Evolutionary conservation across 2,329 filamentous ascomycete genomes (phyloP).

Genomic region (Rhinocladiella mackenziei): DNA sequence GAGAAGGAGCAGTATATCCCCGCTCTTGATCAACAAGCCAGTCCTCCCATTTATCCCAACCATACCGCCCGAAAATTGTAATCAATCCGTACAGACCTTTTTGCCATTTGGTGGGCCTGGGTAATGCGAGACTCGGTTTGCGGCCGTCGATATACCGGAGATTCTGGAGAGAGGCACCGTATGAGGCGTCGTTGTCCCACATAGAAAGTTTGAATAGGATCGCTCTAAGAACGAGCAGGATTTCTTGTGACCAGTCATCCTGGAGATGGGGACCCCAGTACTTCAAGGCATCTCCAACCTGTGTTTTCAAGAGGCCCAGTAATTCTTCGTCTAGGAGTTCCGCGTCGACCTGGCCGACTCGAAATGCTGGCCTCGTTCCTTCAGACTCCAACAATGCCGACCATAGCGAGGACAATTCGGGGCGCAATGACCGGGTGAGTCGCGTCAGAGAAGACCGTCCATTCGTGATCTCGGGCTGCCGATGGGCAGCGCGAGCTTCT

Average conservation of each 20-base stretch:
- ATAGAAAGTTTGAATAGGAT: conserved; percentile 90
- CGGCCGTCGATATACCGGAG: conserved; percentile 85
- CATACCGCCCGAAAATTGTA: conserved; percentile 82
- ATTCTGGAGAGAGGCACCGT: conserved; percentile 89
- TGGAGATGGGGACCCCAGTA: conserved; percentile 74
- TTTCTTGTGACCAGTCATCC: conserved; percentile 85
- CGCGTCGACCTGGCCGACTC: conserved; percentile 93
- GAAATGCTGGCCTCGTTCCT: conserved; percentile 78
- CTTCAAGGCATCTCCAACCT: conserved; percentile 83
- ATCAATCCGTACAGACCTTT: conserved; percentile 79
- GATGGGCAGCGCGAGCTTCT: conserved; percentile 46
- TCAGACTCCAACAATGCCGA: conserved; percentile 67
- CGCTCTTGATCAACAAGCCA: conserved; percentile 75
- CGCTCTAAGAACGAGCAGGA: conserved; percentile 69
- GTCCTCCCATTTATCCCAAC: conserved; percentile 87
- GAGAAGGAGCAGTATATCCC: conserved; percentile 52
- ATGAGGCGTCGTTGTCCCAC: conserved; percentile 94
- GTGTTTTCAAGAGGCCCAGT: conserved; percentile 74
- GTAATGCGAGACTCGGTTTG: conserved; percentile 55
- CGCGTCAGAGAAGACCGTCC: conserved; percentile 54
- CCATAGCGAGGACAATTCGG: conserved; percentile 54
- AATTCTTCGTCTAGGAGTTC: conserved; percentile 93
- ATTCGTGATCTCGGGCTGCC: conserved; percentile 44
- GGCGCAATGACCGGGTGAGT: conserved; percentile 60
- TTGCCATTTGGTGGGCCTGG: conserved; percentile 73